Base-by-base conservation (phyloP, 2,329 filamentous ascomycete genomes). In the Metarhizium album region DNA sequence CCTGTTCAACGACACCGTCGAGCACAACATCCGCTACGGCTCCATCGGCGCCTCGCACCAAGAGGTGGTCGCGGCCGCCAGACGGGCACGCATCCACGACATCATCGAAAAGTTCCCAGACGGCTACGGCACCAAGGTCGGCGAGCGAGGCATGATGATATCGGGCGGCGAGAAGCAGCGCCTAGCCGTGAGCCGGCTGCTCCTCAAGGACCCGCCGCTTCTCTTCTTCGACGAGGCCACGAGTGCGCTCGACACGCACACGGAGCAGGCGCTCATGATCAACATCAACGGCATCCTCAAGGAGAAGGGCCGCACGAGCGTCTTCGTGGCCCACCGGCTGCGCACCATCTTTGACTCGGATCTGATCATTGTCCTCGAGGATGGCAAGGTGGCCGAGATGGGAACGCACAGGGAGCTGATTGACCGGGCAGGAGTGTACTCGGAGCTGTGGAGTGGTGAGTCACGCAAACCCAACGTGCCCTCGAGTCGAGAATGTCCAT, bases 181-280 rank as follows among this genome's bases (percentile, higher is more conserved):
- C 3, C 72, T 96, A 11, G 91, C 91, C 0, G 82, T 96, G 23
- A 88, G 87, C 24, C 76, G 90, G 42, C 66, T 96, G 38, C 78
- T 96, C 1, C 75, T 96, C 52, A 96, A 96, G 66, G 87, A 96
- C 57, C 89, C 90, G 3, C 88, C 89, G 2, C 70, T 96, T 27
- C 72, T 96, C 1, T 96, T 96, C 76, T 96, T 96, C 59, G 90
- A 96, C 58, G 90, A 96, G 73, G 91, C 90, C 60, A 96, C 90
- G 0, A 91, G 86, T 46, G 90, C 91, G 1, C 74, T 96, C 33
- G 90, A 96, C 64, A 95, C 91, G 0, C 87, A 95, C 62, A 96
- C 91, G 0, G 91, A 96, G 70, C 87, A 94, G 68, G 86, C 87
- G 1, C 75, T 97, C 47, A 83, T 97, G 73, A 77, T 84, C 54